phyloP scores from a whole-genome alignment of 306 rosid genomes.

The Chamaecrista fasciculata region DNA sequence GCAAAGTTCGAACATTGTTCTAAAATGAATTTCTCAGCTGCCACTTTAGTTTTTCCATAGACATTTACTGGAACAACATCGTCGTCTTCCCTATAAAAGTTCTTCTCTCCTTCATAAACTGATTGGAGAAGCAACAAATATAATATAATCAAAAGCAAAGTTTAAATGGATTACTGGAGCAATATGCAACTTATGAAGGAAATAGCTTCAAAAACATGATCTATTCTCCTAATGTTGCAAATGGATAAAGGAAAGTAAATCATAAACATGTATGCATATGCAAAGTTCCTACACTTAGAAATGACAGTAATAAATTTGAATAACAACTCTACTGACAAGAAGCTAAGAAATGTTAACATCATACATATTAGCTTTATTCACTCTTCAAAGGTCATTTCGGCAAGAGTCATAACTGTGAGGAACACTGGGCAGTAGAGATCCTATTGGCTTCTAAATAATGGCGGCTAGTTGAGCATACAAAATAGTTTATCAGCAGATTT shows the following conservation, averaged over 20 bases:
- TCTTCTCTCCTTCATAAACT: conserved; percentile 89
- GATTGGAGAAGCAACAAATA: conserved; percentile 34
- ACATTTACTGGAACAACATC: conserved; percentile 63
- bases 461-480: not conserved
- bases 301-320: not conserved
- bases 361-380: not conserved
- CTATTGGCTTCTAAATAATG: not conserved
- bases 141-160: conserved; percentile 13
- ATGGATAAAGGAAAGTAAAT: not conserved
- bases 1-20: conserved; percentile 68
- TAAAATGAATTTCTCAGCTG: conserved; percentile 68
- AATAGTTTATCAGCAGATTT: not conserved
- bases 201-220: not conserved
- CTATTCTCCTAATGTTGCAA: conserved; percentile 7
- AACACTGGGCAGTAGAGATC: not conserved
- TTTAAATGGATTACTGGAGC: conserved; percentile 3
- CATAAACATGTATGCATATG: not conserved
- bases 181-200: conserved; percentile 2
- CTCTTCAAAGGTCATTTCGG: not conserved
- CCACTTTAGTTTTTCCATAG: conserved; percentile 84
- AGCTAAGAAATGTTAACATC: not conserved
- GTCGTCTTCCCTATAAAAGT: conserved; percentile 89
- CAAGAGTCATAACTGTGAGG: not conserved
- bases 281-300: not conserved
- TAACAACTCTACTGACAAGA: not conserved